Evolutionary conservation across 805 yeast genomes (phyloP).

Genomic region (Candida xiaguanensis): DNA sequence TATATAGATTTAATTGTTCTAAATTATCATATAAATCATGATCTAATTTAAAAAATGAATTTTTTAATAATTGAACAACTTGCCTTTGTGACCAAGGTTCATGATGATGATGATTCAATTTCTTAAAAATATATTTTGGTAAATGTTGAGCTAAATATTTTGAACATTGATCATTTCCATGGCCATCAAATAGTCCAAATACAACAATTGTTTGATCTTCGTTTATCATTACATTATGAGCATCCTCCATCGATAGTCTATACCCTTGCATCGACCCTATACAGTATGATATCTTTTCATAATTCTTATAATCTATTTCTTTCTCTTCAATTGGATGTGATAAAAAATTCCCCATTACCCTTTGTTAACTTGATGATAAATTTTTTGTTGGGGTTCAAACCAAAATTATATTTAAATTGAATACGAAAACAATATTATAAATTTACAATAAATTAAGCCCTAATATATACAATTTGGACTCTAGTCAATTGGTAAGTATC

Average conservation of each 20-base stretch:
- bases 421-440: too few species aligned
- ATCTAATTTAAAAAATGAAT: slow-evolving; percentile 37
- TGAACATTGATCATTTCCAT: slow-evolving; percentile 69
- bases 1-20: slow-evolving; percentile 17
- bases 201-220: slow-evolving; percentile 43
- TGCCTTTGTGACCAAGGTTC: not conserved
- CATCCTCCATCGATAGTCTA: slow-evolving; percentile 72
- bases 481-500: too few species aligned
- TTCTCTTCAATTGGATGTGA: slow-evolving; percentile 76
- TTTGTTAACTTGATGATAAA: not conserved
- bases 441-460: too few species aligned
- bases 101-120: slow-evolving; percentile 13
- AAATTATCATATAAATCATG: slow-evolving; percentile 21
- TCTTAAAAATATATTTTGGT: slow-evolving; percentile 28
- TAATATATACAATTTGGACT: not conserved
- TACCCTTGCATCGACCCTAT: slow-evolving; percentile 80
- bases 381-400: slow-evolving; percentile 3
- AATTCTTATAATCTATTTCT: slow-evolving; percentile 45
- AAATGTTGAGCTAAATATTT: slow-evolving; percentile 46
- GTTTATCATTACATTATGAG: slow-evolving; percentile 53
- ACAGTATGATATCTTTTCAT: slow-evolving; percentile 49
- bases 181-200: slow-evolving; percentile 80
- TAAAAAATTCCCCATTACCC: slow-evolving; percentile 64
- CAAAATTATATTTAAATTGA: too few species aligned
- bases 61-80: slow-evolving; percentile 10